Base-by-base conservation (phyloP, 768 basidiomycete genomes). In the Tricholoma bakamatsutake region DNA sequence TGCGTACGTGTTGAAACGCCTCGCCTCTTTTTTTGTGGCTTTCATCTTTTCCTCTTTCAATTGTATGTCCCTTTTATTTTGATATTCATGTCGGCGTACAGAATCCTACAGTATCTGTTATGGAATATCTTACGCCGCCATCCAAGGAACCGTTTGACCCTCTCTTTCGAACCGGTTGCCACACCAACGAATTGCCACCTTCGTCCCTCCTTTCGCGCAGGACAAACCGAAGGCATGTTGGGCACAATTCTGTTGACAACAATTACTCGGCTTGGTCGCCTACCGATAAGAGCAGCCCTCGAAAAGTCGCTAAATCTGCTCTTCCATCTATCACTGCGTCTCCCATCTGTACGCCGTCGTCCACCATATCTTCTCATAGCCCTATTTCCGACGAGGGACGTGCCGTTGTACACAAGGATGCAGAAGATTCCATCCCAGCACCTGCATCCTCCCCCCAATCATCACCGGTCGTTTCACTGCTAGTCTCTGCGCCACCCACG, bases 271-370 rank as follows among this genome's bases (percentile, higher is more conserved):
- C 52, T 35, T 33, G 30, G 15, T 15, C 62, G 3, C 46, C 57
- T 31, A 59, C 60, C 21, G 15, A 37, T 50, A 43, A 58, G 55
- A 57, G 56, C 4, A 51, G 40, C 15, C 51, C 60, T 46, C 64
- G 60, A 45, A 64, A 64, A 53, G 60, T 71, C 53, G 62, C 61
- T 47, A 66, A 73, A 60, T 70, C 67, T 59, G 71, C 81, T 45
- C 74, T 84, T 50, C 78, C 84, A 8, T 76, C 83, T 39, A 84
- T 84, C 57, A 71, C 74, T 53, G 81, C 82, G 21, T 85, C 84
- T 4, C 83, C 83, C n/a, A 61, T 80, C 51, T 76, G 74, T 66
- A 80, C 81, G 4, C 80, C 83, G 5, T 72, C 74, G 8, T 57
- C 72, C 18, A 73, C 69, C 43, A 60, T 64, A 28, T 71, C 72